A percentile compares a stretch with the other conserved stretches of the same genome.
Evolutionary conservation across 139 green algal genomes (phyloP).

Genomic region (Eudorina sp.): DNA sequence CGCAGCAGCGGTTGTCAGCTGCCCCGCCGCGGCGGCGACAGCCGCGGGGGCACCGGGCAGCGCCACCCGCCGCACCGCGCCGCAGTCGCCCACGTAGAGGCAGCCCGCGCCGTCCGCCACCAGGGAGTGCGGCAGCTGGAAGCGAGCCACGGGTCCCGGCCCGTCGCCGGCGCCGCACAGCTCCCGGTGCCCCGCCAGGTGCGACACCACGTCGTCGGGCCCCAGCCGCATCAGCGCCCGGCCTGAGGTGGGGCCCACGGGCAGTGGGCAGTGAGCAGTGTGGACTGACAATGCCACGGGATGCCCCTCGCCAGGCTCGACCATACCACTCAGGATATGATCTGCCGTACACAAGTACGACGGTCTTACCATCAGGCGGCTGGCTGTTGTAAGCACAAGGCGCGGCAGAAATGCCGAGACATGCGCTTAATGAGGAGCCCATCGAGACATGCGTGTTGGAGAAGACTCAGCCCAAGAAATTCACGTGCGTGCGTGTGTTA

Average conservation of each 20-base stretch:
- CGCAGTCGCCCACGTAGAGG: constrained; percentile 33
- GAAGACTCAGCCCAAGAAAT: too few species aligned
- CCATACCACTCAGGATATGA: too few species aligned
- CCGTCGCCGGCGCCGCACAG: constrained; percentile 10
- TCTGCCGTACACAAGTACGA: too few species aligned
- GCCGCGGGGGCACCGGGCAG: too few species aligned
- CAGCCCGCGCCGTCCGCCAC: constrained; percentile 3
- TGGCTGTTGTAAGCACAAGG: too few species aligned
- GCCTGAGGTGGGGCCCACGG: neutral
- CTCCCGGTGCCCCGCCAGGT: constrained; percentile 29
- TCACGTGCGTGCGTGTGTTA: too few species aligned
- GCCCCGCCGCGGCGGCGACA: too few species aligned
- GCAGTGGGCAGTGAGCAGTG: neutral
- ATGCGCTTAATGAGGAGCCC: neutral
- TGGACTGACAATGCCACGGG: too few species aligned
- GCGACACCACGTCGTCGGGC: constrained; percentile 5
- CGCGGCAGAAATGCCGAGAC: neutral
- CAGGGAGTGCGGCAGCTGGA: constrained; percentile 23
- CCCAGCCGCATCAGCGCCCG: constrained; percentile 32
- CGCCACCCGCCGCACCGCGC: constrained; percentile 14
- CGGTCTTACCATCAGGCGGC: too few species aligned
- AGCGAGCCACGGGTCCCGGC: neutral
- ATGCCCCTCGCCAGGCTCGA: too few species aligned
- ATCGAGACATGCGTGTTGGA: neutral
- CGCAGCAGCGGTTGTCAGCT: too few species aligned